These are phyloP conservation scores for Cytospora schulzeri DNA, from an alignment of 2,329 filamentous ascomycete genomes.

Conservation along the genomic window DNA sequence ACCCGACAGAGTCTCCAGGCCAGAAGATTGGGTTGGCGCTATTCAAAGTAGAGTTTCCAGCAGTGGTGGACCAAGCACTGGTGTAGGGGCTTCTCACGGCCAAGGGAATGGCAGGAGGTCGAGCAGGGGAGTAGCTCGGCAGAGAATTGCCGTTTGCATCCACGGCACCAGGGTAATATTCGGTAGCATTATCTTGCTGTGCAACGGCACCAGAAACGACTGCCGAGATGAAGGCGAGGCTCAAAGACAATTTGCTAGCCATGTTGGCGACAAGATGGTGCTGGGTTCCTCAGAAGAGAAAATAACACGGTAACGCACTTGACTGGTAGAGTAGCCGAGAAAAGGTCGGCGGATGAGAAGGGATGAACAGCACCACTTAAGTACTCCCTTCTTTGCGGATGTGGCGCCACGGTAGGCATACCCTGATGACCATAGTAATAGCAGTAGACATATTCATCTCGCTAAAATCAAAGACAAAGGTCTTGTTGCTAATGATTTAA, in stretches of 20 bases:
- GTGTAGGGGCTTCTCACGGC: conserved; percentile 57
- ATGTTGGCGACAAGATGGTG: not conserved
- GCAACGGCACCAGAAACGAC: not conserved
- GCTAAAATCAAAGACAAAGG: not conserved
- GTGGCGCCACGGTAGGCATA: not conserved
- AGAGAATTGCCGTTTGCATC: conserved; percentile 21
- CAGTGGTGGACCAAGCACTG: conserved; percentile 60
- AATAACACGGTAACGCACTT: not conserved
- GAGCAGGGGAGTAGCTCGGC: conserved; percentile 35
- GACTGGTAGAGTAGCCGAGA: not conserved
- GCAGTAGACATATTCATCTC: not conserved
- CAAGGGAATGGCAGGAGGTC: conserved; percentile 45
- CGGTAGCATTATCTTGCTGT: not conserved
- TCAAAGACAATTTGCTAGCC: not conserved
- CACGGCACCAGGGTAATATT: conserved; percentile 2
- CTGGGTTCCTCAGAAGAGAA: not conserved
- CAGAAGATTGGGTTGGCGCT: conserved; percentile 62
- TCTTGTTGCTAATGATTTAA: not conserved
- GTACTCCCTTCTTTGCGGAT: not conserved
- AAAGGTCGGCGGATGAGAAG: not conserved
- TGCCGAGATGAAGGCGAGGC: not conserved
- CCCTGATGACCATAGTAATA: not conserved
- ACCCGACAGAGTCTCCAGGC: conserved; percentile 24
- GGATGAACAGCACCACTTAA: not conserved
- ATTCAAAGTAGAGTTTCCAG: conserved; percentile 71